Conservation (phyloP, 2,329 filamentous ascomycete genomes). For the Curvularia lunata region DNA sequence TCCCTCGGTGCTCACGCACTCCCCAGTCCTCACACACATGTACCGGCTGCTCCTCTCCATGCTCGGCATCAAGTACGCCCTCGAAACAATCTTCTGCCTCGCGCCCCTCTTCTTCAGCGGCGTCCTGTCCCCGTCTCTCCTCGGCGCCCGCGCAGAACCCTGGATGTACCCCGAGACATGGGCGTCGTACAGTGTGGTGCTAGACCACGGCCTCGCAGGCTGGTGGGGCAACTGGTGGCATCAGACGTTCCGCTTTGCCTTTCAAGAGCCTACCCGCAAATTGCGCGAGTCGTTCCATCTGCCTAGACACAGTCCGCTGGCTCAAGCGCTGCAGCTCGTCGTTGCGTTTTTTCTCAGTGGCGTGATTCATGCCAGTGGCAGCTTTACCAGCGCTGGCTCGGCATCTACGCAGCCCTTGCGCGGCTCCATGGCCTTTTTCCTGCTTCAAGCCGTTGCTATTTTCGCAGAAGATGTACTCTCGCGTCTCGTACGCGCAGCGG, state of each 20-base stretch:
- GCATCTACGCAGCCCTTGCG: conserved; percentile 54
- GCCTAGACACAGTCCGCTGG: conserved; percentile 43
- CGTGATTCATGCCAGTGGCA: conserved; percentile 73
- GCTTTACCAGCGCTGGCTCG: conserved; percentile 66
- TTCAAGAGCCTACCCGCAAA: conserved; percentile 65
- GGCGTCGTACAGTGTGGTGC: conserved; percentile 60
- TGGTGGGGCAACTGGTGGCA: conserved; percentile 93
- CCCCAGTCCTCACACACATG: conserved; percentile 55
- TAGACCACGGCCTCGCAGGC: conserved; percentile 75
- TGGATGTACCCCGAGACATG: conserved; percentile 69
- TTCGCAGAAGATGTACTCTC: conserved; percentile 57
- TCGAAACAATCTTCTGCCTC: conserved; percentile 67
- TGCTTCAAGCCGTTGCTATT: conserved; percentile 71
- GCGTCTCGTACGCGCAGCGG: conserved; percentile 39
- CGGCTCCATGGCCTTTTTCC: conserved; percentile 71
- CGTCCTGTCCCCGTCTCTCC: conserved; percentile 63
- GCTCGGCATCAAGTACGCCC: conserved; percentile 63
- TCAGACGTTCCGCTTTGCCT: conserved; percentile 80
- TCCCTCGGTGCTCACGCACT: conserved; percentile 53
- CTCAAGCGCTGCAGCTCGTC: conserved; percentile 51
- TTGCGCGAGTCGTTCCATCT: conserved; percentile 46
- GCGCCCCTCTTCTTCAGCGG: conserved; percentile 67
- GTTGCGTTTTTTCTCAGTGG: conserved; percentile 72
- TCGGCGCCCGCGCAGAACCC: conserved; percentile 65
- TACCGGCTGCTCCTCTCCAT: conserved; percentile 66